These are phyloP conservation scores for Extremus antarcticus DNA, from an alignment of 495 filamentous ascomycete species.

Conservation along the genomic window DNA sequence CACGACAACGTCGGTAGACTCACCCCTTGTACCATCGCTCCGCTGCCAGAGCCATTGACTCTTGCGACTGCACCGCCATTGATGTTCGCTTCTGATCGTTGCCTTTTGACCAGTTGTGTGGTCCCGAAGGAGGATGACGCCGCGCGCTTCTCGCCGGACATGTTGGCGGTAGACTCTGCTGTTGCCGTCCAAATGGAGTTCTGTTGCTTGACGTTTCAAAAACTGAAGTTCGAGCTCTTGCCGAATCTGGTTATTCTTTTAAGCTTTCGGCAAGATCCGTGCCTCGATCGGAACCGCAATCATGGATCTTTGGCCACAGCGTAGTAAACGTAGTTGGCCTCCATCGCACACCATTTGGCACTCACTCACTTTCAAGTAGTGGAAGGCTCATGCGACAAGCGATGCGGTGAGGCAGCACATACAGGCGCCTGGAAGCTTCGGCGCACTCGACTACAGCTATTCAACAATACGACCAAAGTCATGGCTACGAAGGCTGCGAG, in stretches of 20 bases:
- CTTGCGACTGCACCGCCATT: conserved; percentile 49
- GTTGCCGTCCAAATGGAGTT: too few species aligned
- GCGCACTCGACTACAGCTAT: too few species aligned
- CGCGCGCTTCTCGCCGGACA: conserved; percentile 85
- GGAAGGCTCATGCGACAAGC: neutral
- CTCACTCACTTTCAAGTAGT: too few species aligned
- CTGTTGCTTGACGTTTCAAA: too few species aligned
- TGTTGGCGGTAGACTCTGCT: conserved; percentile 25
- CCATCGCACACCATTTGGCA: too few species aligned
- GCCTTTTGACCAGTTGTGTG: conserved; percentile 80
- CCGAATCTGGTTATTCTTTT: neutral
- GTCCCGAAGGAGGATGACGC: conserved; percentile 67
- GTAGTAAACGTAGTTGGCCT: too few species aligned
- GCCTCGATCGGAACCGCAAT: too few species aligned
- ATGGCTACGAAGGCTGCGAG: conserved; percentile 82
- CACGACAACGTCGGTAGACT: conserved; percentile 27
- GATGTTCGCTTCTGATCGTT: conserved; percentile 59
- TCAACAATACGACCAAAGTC: conserved; percentile 35
- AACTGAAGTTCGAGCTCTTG: neutral
- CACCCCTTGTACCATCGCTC: conserved; percentile 77
- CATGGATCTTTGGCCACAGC: too few species aligned
- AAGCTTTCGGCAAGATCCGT: neutral
- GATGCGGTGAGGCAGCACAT: neutral
- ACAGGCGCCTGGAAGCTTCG: neutral
- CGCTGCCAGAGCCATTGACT: conserved; percentile 56